phyloP scores from a whole-genome alignment of 768 basidiomycete genomes.

The Pleurotus sapidus region DNA sequence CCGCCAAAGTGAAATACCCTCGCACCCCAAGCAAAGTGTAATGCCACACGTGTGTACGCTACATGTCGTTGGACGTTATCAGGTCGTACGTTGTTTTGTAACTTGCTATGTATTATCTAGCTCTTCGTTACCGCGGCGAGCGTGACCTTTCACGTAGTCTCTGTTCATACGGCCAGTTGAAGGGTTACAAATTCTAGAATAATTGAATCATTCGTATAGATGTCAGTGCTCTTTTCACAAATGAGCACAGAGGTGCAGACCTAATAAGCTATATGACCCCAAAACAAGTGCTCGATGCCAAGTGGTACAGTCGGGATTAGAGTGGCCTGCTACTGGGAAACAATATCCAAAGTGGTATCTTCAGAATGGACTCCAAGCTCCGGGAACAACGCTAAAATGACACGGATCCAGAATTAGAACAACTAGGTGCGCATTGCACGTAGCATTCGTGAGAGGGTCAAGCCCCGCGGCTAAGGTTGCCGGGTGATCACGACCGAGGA shows the following conservation, averaged over 20 bases:
- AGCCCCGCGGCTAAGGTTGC: slow-evolving; percentile 50
- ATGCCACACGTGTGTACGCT: background rate
- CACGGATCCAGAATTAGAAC: slow-evolving; percentile 70
- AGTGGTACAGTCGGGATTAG: too few species aligned
- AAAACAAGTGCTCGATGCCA: too few species aligned
- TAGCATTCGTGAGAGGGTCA: slow-evolving; percentile 55
- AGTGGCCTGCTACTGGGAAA: background rate
- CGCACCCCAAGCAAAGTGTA: slow-evolving; percentile 58
- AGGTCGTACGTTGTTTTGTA: background rate
- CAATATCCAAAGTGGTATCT: background rate
- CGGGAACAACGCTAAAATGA: slow-evolving; percentile 74
- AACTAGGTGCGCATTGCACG: slow-evolving; percentile 79
- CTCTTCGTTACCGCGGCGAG: too few species aligned
- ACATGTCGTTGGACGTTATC: background rate
- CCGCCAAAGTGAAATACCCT: slow-evolving; percentile 55
- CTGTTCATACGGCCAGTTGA: too few species aligned
- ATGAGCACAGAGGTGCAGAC: too few species aligned
- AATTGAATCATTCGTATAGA: too few species aligned
- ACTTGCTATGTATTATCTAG: too few species aligned
- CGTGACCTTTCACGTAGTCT: too few species aligned
- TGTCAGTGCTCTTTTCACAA: too few species aligned
- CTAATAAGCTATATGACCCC: too few species aligned
- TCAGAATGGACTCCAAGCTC: slow-evolving; percentile 46
- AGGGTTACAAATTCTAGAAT: too few species aligned
- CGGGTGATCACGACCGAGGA: slow-evolving; percentile 54